phyloP scores from a whole-genome alignment of 768 basidiomycete genomes.

The Pleurotus eryngii region DNA sequence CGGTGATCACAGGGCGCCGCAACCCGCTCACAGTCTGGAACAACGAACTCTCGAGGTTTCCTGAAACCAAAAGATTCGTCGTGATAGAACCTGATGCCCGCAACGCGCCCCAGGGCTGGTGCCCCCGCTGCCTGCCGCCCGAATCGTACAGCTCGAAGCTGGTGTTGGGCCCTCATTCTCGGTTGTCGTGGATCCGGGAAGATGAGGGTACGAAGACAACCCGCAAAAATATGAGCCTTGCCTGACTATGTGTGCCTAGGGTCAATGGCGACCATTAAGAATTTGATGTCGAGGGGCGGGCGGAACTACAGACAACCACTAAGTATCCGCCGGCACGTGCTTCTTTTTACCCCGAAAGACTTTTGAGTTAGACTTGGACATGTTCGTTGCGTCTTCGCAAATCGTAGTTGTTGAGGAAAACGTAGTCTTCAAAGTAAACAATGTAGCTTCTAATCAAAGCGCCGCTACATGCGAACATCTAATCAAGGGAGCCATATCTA shows the following conservation, averaged over 20 bases:
- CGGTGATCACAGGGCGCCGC: not conserved
- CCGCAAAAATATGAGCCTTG: too few relatives aligned
- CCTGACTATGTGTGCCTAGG: too few relatives aligned
- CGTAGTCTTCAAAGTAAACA: too few relatives aligned
- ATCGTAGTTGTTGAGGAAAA: not conserved
- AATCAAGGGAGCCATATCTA: too few relatives aligned
- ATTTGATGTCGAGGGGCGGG: conserved; percentile 3
- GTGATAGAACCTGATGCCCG: conserved; percentile 46
- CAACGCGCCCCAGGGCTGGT: not conserved
- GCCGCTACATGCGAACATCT: too few relatives aligned
- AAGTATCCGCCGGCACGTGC: not conserved
- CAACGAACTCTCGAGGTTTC: conserved; percentile 54
- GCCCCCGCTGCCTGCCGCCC: not conserved
- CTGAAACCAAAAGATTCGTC: conserved; percentile 81
- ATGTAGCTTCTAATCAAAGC: too few relatives aligned
- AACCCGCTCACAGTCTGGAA: conserved; percentile 66
- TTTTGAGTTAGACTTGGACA: not conserved
- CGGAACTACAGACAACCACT: not conserved
- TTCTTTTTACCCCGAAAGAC: not conserved
- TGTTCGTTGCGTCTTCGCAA: too few relatives aligned
- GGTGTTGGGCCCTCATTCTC: conserved; percentile 1
- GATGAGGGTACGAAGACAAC: not conserved
- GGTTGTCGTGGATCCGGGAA: not conserved
- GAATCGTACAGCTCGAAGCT: not conserved
- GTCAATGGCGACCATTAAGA: too few relatives aligned